Percentiles rank a stretch among this genome's conserved stretches.
Conservation (phyloP, 169 alveolate genomes). For the Toxoplasma gondii region DNA sequence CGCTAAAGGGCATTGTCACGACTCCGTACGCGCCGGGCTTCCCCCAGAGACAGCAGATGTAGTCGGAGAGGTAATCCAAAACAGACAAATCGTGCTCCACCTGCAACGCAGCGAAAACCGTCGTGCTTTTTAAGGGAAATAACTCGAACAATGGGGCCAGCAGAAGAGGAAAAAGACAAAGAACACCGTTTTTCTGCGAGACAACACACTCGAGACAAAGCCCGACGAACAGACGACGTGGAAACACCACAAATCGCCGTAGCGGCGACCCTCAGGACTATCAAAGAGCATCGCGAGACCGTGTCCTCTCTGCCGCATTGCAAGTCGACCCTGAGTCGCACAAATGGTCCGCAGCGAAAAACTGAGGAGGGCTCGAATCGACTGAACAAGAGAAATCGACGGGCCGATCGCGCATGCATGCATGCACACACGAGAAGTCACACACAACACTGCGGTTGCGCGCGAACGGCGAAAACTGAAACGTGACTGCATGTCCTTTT, state of each 20-base stretch:
- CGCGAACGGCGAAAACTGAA: too few relatives aligned
- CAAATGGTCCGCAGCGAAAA: too few relatives aligned
- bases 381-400: too few relatives aligned
- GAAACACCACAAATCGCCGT: background rate
- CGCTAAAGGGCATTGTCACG: conserved; percentile 99
- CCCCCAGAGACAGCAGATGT: conserved; percentile 99
- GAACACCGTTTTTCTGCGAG: background rate
- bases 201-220: background rate
- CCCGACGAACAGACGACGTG: background rate
- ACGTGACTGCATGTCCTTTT: too few relatives aligned
- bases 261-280: too few relatives aligned
- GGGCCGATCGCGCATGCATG: too few relatives aligned
- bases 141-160: background rate
- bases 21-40: conserved; percentile 99
- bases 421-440: too few relatives aligned
- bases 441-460: too few relatives aligned
- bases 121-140: background rate
- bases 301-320: too few relatives aligned
- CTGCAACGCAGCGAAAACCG: conserved; percentile 28
- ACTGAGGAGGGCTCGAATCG: too few relatives aligned
- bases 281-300: too few relatives aligned
- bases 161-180: background rate
- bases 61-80: conserved; percentile 98
- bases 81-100: conserved; percentile 99
- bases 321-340: too few relatives aligned